Evolutionary conservation across 1,284 basidiomycete species (phyloP).

Genomic region (Marasmius oreades): DNA sequence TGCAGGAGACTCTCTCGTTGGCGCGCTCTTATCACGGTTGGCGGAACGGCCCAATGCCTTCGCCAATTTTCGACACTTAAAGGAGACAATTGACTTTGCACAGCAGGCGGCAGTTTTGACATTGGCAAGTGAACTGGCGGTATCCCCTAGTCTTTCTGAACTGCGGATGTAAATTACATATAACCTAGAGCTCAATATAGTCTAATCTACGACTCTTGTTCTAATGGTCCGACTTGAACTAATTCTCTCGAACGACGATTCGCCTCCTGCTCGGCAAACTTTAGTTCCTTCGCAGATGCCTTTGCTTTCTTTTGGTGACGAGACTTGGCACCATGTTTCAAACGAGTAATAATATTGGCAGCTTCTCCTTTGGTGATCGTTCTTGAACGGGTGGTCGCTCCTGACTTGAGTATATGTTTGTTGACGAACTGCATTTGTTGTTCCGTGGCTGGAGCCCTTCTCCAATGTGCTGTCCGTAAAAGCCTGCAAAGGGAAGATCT

Average conservation of each 20-base stretch:
- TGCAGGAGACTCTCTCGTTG: conserved; percentile 87
- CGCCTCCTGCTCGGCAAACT: conserved; percentile 41
- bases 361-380: conserved; percentile 75
- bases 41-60: conserved; percentile 42
- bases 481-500: conserved; percentile 41
- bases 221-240: conserved; percentile 59
- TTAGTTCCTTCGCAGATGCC: conserved; percentile 32
- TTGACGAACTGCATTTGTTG: conserved; percentile 63
- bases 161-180: conserved; percentile 14
- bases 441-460: conserved; percentile 60
- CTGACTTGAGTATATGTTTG: conserved; percentile 48
- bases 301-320: conserved; percentile 55
- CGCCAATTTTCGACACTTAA: conserved; percentile 39
- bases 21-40: conserved; percentile 62
- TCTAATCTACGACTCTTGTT: conserved; percentile 1
- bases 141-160: conserved; percentile 57
- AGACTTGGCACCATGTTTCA: conserved; percentile 74
- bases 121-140: conserved; percentile 57
- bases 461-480: conserved; percentile 71
- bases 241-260: conserved; percentile 46
- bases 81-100: conserved; percentile 42
- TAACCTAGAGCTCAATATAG: background rate
- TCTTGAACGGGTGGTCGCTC: conserved; percentile 29
- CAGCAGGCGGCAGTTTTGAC: conserved; percentile 67
- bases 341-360: conserved; percentile 70